Conservation (phyloP, 768 basidiomycete species). For the Hericium erinaceus region DNA sequence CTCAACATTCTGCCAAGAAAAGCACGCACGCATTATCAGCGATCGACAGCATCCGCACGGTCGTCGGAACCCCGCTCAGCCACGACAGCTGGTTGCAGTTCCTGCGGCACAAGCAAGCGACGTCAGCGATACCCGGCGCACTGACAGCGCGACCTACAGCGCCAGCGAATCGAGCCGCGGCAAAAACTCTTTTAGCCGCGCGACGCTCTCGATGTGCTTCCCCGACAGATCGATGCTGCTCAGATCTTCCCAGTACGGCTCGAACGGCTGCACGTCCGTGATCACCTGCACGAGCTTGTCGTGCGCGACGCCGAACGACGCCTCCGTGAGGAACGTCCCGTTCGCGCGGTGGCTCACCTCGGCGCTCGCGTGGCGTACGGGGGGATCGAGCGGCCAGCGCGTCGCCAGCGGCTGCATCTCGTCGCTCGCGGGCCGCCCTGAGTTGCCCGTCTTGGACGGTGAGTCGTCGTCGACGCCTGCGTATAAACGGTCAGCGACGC, state of each 20-base stretch:
- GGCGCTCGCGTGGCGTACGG: background rate
- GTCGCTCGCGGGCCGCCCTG: constrained; percentile 30
- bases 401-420: constrained; percentile 38
- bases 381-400: constrained; percentile 25
- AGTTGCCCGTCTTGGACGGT: constrained; percentile 45
- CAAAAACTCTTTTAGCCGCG: constrained; percentile 82
- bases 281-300: constrained; percentile 87
- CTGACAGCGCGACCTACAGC: constrained; percentile 45
- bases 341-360: constrained; percentile 22
- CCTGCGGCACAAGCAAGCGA: constrained; percentile 26
- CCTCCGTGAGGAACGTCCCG: constrained; percentile 84
- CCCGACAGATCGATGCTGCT: constrained; percentile 62
- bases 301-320: constrained; percentile 91
- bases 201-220: constrained; percentile 72
- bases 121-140: background rate
- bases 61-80: constrained; percentile 69
- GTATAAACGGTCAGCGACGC: background rate
- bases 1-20: background rate
- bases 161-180: constrained; percentile 67
- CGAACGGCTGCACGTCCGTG: constrained; percentile 90
- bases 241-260: constrained; percentile 88
- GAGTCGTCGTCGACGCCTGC: constrained; percentile 34
- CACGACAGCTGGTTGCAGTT: constrained; percentile 68
- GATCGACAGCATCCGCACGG: constrained; percentile 69
- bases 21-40: constrained; percentile 59